phyloP scores from a whole-genome alignment of 371 early-diverging fungal genomes.

The Mortierella sp. region DNA sequence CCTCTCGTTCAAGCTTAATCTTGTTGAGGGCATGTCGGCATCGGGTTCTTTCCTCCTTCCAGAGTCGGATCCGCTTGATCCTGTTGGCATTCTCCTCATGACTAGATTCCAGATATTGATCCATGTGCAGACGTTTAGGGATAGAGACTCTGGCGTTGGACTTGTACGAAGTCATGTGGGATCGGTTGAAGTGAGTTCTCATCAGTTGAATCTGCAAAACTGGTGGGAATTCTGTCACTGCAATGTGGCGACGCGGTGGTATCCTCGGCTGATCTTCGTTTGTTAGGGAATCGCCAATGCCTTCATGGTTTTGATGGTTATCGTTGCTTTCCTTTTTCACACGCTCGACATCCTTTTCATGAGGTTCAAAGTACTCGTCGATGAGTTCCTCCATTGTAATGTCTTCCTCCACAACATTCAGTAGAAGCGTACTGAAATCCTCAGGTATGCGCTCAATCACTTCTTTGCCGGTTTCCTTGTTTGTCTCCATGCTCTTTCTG shows the following conservation, averaged over 20 bases:
- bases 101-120: constrained; percentile 43
- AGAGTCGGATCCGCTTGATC: constrained; percentile 23
- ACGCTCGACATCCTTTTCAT: neutral
- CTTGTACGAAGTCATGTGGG: constrained; percentile 52
- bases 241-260: constrained; percentile 25
- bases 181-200: constrained; percentile 57
- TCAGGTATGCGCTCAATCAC: constrained; percentile 19
- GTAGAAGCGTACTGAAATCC: constrained; percentile 27
- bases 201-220: constrained; percentile 59
- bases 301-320: neutral
- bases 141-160: constrained; percentile 40
- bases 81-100: constrained; percentile 18
- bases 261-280: no score
- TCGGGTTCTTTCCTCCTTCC: constrained; percentile 24
- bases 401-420: constrained; percentile 22
- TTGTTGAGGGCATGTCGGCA: constrained; percentile 10
- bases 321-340: no score
- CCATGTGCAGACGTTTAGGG: constrained; percentile 42
- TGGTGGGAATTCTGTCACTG: constrained; percentile 50
- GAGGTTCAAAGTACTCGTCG: constrained; percentile 53
- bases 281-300: no score
- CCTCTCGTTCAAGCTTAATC: constrained; percentile 14
- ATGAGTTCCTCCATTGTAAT: constrained; percentile 49
- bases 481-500: constrained; percentile 13
- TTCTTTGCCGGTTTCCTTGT: constrained; percentile 2